These are phyloP conservation scores for Lachnum nothofagi DNA, from an alignment of 2,329 filamentous ascomycete genomes.

Conservation along the genomic window DNA sequence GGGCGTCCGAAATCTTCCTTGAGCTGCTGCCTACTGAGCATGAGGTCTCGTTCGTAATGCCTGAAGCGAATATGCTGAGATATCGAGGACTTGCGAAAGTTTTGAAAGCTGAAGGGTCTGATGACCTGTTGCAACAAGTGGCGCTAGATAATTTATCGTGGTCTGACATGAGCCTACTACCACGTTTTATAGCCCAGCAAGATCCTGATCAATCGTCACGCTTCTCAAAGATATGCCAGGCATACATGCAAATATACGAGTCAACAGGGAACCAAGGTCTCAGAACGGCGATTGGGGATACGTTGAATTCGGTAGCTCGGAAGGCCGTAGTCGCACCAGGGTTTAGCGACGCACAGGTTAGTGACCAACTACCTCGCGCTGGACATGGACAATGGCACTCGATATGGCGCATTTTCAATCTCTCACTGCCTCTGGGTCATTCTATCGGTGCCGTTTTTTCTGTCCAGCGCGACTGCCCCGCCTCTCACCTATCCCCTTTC, in stretches of 20 bases:
- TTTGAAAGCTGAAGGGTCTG: constrained; percentile 7
- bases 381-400: too few species aligned
- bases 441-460: too few species aligned
- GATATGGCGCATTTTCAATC: too few species aligned
- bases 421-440: too few species aligned
- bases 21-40: constrained; percentile 34
- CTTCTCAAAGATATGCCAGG: constrained; percentile 8
- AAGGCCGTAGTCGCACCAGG: constrained; percentile 20
- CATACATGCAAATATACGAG: constrained; percentile 26
- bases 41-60: constrained; percentile 1
- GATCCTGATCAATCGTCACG: neutral
- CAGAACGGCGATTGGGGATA: constrained; percentile 21
- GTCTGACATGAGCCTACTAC: constrained; percentile 29
- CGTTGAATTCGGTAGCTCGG: constrained; percentile 24
- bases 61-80: constrained; percentile 28
- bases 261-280: constrained; percentile 21
- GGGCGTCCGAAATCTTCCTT: constrained; percentile 84
- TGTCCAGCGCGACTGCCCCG: too few species aligned
- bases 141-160: constrained; percentile 32
- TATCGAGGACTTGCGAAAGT: constrained; percentile 24
- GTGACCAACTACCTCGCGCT: too few species aligned
- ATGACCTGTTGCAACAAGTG: constrained; percentile 17
- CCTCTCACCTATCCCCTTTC: too few species aligned
- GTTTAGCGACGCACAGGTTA: constrained; percentile 42
- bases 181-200: constrained; percentile 24